Evolutionary conservation across 331 rosid genomes (phyloP), one percentile per base, ranked within the genome.

Genomic region (Rhamnella rubrinervis): DNA sequence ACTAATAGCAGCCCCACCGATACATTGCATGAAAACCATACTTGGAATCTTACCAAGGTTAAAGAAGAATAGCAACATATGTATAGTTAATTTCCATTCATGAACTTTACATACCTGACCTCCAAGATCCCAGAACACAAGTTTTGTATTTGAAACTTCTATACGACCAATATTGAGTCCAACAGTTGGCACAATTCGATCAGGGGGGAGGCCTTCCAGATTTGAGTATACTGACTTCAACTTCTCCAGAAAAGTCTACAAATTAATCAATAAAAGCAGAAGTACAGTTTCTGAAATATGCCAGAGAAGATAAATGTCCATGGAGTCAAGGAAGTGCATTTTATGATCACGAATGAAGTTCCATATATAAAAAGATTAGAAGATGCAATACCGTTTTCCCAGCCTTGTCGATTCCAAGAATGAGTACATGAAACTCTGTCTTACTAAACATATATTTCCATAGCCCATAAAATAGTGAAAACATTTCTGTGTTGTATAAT

Each of bases 91-190:
- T 39, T 31, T 25, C 19, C 39, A 2, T 26, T 6, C 55, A 61
- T 75, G 28, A 55, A 71, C 62, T 65, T 65, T 65, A 60, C 82
- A 75, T 89, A 89, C 99, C 99, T 95, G 99, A 72, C 99, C 99
- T 66, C 99, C 99, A n/a, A 95, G 83, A 85, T 95, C 99, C 99
- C 99, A 95, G 73, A 91, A 91, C 61, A 95, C 87, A 63, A 95
- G 97, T 70, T 95, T 95, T 40, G 87, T 68, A 77, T 79, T 91
- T 57, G 89, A 73, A 66, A 82, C 96, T 85, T 95, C 97, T 20
- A 91, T 76, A 9, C 96, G 97, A 65, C 93, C 99, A 80, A 95
- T 95, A 74, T 95, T 95, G 72, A 95, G 92, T 60, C 99, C 99
- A 55, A 95, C 99, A 2, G 99, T 95, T 39, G 99, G 99, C 77